Evolutionary conservation across 345 rosid species (phyloP).

Genomic region (Carallia brachiata): DNA sequence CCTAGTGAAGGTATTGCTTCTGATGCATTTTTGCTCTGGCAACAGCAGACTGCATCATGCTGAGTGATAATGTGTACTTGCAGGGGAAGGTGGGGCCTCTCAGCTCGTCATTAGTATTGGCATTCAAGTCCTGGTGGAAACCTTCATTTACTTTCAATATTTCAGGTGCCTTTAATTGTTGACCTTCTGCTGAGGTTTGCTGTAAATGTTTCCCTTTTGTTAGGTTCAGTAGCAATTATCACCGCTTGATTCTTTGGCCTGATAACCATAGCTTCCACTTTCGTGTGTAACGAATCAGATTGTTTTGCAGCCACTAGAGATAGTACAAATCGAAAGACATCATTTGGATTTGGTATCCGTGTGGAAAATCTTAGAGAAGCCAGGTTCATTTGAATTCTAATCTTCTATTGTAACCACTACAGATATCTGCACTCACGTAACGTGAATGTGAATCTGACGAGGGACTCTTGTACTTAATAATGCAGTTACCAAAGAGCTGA

Average conservation of each 20-base stretch:
- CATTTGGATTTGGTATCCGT: constrained; percentile 72
- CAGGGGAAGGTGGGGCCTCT: constrained; percentile 85
- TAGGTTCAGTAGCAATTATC: not conserved
- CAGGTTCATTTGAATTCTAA: constrained; percentile 39
- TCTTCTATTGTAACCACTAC: too few relatives aligned
- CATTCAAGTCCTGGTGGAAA: constrained; percentile 98
- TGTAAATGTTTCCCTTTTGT: not conserved
- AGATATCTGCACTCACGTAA: too few relatives aligned
- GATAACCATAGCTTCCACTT: too few relatives aligned
- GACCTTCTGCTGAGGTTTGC: not conserved
- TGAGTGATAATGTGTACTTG: constrained; percentile 4
- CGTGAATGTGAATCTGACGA: too few relatives aligned
- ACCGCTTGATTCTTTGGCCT: too few relatives aligned
- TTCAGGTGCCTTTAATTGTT: constrained; percentile 47
- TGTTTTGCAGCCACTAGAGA: constrained; percentile 65
- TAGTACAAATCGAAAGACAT: constrained; percentile 41
- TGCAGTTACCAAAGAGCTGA: constrained; percentile 93
- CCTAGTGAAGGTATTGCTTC: constrained; percentile 59
- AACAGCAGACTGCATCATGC: not conserved
- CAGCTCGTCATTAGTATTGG: constrained; percentile 67
- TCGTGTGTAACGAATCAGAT: not conserved
- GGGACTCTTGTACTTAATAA: not conserved
- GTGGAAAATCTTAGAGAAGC: constrained; percentile 81
- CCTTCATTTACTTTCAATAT: constrained; percentile 79
- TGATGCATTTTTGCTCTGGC: constrained; percentile 11